Percentiles rank a stretch among this genome's conserved stretches.
Evolutionary conservation across 306 rosid genomes (phyloP).

Genomic region (Lupinus albus): DNA sequence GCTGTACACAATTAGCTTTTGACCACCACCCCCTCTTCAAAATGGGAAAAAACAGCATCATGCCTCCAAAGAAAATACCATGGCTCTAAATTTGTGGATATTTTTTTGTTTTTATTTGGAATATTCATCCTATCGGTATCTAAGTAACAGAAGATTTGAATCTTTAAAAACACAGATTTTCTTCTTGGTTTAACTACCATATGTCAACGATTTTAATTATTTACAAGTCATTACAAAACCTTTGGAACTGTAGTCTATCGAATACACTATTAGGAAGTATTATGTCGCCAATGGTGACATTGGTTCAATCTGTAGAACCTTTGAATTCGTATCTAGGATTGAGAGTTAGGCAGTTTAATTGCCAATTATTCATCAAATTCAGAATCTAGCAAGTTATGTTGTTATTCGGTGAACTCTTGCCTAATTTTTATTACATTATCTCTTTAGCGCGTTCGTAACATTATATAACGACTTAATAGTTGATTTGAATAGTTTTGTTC

Average conservation of each 20-base stretch:
- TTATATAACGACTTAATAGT: background rate
- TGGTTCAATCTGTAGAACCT: constrained; percentile 4
- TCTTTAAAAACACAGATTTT: too few relatives aligned
- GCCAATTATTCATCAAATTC: background rate
- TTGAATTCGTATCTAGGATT: constrained; percentile 13
- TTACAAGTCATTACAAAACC: too few relatives aligned
- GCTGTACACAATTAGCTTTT: constrained; percentile 15
- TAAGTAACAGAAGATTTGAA: too few relatives aligned
- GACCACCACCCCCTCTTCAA: constrained; percentile 5
- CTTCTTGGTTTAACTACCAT: too few relatives aligned
- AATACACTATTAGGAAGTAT: background rate
- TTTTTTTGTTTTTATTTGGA: too few relatives aligned
- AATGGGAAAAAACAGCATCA: too few relatives aligned
- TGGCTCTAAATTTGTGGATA: too few relatives aligned
- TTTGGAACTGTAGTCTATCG: background rate
- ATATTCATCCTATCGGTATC: too few relatives aligned
- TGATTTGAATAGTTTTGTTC: constrained; percentile 4
- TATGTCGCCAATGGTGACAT: background rate
- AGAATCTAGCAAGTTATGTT: background rate
- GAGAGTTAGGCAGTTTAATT: constrained; percentile 2
- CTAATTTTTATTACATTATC: background rate
- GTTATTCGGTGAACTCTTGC: background rate
- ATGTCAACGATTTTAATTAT: too few relatives aligned
- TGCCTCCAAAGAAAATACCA: too few relatives aligned
- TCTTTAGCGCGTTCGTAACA: too few relatives aligned